phyloP scores from a whole-genome alignment of 2,329 filamentous ascomycete species.

The Boeremia exigua region DNA sequence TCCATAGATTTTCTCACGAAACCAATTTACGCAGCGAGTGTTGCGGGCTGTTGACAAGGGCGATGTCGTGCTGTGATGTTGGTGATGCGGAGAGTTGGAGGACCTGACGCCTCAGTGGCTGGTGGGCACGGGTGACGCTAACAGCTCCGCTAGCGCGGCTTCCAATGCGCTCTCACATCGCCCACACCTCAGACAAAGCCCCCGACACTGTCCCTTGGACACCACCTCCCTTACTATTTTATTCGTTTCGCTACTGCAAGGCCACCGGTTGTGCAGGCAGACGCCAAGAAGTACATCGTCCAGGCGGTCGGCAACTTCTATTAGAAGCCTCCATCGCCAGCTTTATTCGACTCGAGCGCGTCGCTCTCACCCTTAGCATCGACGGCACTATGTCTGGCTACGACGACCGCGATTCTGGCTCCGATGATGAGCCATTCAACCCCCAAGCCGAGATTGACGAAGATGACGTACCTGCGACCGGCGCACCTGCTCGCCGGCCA shows the following conservation, averaged over 20 bases:
- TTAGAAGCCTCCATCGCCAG: slow-evolving; percentile 11
- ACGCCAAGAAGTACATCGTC: slow-evolving; percentile 1
- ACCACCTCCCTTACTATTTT: background rate
- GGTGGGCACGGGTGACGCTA: slow-evolving; percentile 11
- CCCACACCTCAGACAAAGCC: slow-evolving; percentile 23
- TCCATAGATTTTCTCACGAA: too few species aligned
- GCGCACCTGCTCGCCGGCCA: slow-evolving; percentile 35
- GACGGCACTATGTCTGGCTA: slow-evolving; percentile 38
- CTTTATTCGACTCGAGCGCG: slow-evolving; percentile 14
- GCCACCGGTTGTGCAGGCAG: background rate
- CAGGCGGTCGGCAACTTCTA: background rate
- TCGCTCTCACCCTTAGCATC: slow-evolving; percentile 7
- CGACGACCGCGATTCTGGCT: slow-evolving; percentile 35
- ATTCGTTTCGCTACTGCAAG: background rate
- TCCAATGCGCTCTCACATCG: slow-evolving; percentile 25
- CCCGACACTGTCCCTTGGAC: slow-evolving; percentile 10
- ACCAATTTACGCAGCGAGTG: background rate
- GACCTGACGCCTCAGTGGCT: background rate
- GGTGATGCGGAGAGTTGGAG: background rate
- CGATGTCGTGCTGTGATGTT: background rate
- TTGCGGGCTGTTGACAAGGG: background rate
- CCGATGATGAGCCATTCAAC: slow-evolving; percentile 87
- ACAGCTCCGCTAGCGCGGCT: slow-evolving; percentile 26
- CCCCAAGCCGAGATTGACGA: slow-evolving; percentile 77
- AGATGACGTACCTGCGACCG: slow-evolving; percentile 46